Evolutionary conservation across 352 stramenopile genomes (phyloP).

Genomic region (Pythium phragmitis): DNA sequence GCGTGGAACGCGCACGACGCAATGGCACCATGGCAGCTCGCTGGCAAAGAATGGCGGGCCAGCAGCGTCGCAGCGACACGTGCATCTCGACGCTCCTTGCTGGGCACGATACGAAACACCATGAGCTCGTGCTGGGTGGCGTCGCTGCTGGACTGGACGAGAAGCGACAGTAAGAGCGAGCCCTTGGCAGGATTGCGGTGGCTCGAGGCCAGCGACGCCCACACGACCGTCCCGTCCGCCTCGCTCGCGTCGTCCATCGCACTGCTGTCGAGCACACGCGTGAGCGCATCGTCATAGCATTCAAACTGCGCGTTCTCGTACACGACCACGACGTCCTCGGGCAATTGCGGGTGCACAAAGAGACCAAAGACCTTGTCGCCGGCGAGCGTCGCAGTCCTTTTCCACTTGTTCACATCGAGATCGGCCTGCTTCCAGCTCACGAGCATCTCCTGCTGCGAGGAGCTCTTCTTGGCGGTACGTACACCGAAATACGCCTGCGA

Average conservation of each 20-base stretch:
- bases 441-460: slow-evolving; percentile 36
- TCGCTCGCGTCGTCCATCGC: slow-evolving; percentile 20
- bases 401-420: slow-evolving; percentile 66
- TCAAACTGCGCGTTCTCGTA: slow-evolving; percentile 63
- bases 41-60: slow-evolving; percentile 33
- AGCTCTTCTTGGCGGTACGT: slow-evolving; percentile 47
- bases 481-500: slow-evolving; percentile 63
- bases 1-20: slow-evolving; percentile 62
- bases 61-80: slow-evolving; percentile 34
- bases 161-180: slow-evolving; percentile 57
- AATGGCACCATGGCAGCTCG: slow-evolving; percentile 23
- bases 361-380: slow-evolving; percentile 36
- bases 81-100: slow-evolving; percentile 38
- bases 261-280: slow-evolving; percentile 41
- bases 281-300: slow-evolving; percentile 53
- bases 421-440: slow-evolving; percentile 64
- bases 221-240: slow-evolving; percentile 40
- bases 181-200: slow-evolving; percentile 57
- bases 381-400: slow-evolving; percentile 32
- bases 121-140: slow-evolving; percentile 44
- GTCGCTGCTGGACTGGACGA: slow-evolving; percentile 42
- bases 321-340: slow-evolving; percentile 62
- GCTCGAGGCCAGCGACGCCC: slow-evolving; percentile 52
- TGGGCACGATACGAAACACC: slow-evolving; percentile 51
- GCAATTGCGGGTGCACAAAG: slow-evolving; percentile 61